Percentiles rank a stretch among this genome's conserved stretches.
Evolutionary conservation across 2,329 filamentous ascomycete genomes (phyloP).

Genomic region (Paraphoma chrysanthemicola): DNA sequence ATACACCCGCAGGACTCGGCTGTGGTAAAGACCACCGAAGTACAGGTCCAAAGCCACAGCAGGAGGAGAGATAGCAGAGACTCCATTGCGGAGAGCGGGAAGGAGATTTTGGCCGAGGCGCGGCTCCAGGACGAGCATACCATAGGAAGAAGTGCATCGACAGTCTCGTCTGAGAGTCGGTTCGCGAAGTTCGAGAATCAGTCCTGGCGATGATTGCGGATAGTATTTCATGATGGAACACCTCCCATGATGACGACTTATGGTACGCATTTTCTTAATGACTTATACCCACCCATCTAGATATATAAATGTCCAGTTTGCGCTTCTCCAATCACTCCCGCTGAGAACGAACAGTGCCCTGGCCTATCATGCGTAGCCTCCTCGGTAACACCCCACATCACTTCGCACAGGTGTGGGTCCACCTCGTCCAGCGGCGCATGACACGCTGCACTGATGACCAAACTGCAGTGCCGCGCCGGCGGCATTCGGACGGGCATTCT

Average conservation of each 20-base stretch:
- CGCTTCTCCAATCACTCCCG: neutral
- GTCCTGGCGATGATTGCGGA: neutral
- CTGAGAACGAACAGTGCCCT: conserved; percentile 7
- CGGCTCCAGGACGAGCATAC: conserved; percentile 8
- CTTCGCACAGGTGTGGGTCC: conserved; percentile 16
- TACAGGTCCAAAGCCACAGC: conserved; percentile 26
- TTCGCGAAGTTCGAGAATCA: conserved; percentile 18
- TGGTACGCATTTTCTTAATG: too few relatives aligned
- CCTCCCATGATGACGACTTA: too few relatives aligned
- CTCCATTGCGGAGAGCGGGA: conserved; percentile 22
- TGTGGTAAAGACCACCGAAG: conserved; percentile 27
- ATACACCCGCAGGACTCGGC: conserved; percentile 5
- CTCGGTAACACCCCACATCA: conserved; percentile 31
- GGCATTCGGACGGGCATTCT: conserved; percentile 78
- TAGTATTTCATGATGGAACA: too few relatives aligned
- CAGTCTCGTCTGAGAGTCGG: conserved; percentile 17
- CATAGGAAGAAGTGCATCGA: conserved; percentile 18
- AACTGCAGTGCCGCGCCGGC: conserved; percentile 75
- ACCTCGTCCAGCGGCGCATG: conserved; percentile 22
- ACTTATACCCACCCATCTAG: neutral
- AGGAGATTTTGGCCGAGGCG: conserved; percentile 16
- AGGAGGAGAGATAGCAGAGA: conserved; percentile 10
- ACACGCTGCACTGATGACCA: conserved; percentile 34
- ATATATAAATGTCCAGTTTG: neutral
- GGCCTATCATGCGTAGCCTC: neutral